These are phyloP conservation scores for Lithocarpus polystachyus DNA, from an alignment of 306 rosid genomes.

Conservation along the genomic window DNA sequence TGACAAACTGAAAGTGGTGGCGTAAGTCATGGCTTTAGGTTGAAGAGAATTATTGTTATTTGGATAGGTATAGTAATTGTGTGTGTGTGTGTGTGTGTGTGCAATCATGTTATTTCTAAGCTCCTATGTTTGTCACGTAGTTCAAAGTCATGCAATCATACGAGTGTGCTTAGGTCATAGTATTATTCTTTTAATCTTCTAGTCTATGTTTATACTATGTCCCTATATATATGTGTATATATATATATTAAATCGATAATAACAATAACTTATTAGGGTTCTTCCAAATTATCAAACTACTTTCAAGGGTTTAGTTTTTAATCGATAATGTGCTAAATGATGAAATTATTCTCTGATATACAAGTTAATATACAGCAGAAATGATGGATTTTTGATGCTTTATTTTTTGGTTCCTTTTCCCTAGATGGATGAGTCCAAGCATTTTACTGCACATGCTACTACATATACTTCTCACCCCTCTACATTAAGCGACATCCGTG, in stretches of 20 bases:
- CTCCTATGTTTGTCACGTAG: not conserved
- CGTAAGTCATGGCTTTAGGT: not conserved
- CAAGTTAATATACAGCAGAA: not conserved
- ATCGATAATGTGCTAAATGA: not conserved
- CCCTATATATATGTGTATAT: not conserved
- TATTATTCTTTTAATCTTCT: not conserved
- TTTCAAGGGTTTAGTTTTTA: not conserved
- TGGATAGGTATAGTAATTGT: not conserved
- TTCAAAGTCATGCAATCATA: not conserved
- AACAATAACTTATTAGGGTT: not conserved
- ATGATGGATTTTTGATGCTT: not conserved
- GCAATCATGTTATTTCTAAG: not conserved
- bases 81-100: not conserved
- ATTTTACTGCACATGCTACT: slow-evolving; percentile 55
- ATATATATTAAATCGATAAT: not conserved
- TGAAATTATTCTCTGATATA: not conserved
- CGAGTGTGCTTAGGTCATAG: not conserved
- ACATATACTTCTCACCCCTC: slow-evolving; percentile 59
- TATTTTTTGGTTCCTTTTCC: not conserved
- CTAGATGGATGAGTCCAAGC: slow-evolving; percentile 93
- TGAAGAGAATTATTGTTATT: not conserved
- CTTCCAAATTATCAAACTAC: not conserved
- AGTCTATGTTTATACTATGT: not conserved
- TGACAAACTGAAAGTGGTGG: not conserved
- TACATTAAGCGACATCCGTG: slow-evolving; percentile 55